Evolutionary conservation across 2,329 filamentous ascomycete genomes (phyloP).

Genomic region (Fusarium burgessii): DNA sequence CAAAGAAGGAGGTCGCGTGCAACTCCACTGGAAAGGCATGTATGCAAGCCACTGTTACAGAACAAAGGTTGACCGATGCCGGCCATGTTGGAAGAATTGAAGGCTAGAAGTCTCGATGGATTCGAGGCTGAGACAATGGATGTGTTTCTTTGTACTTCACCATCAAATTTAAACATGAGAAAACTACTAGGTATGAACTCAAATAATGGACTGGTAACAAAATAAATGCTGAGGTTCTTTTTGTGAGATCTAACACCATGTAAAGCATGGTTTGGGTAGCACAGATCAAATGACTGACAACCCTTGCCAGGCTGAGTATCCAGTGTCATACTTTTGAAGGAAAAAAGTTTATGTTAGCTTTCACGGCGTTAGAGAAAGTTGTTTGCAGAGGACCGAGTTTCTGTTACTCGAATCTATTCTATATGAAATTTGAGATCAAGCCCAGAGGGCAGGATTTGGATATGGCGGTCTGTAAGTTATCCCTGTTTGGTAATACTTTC

Average conservation of each 20-base stretch:
- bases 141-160: not conserved
- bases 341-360: not conserved
- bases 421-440: not conserved
- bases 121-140: not conserved
- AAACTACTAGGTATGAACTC: not conserved
- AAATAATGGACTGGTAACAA: not conserved
- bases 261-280: not conserved
- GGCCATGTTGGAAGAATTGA: not conserved
- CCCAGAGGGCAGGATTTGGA: not conserved
- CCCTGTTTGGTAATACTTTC: not conserved
- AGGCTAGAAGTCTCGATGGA: not conserved
- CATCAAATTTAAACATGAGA: not conserved
- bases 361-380: not conserved
- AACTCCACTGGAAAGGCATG: conserved; percentile 4
- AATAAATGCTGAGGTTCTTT: not conserved
- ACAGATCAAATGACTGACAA: conserved; percentile 33
- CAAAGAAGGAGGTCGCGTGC: conserved; percentile 31
- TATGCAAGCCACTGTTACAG: conserved; percentile 14
- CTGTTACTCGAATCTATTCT: no score
- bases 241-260: not conserved
- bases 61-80: conserved; percentile 13
- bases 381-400: not conserved
- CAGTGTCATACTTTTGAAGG: not conserved
- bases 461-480: conserved; percentile 25
- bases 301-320: conserved; percentile 26